Evolutionary conservation across 441 rosid species (phyloP), one percentile per base, ranked within the genome.

Genomic region (Populus hybrid): DNA sequence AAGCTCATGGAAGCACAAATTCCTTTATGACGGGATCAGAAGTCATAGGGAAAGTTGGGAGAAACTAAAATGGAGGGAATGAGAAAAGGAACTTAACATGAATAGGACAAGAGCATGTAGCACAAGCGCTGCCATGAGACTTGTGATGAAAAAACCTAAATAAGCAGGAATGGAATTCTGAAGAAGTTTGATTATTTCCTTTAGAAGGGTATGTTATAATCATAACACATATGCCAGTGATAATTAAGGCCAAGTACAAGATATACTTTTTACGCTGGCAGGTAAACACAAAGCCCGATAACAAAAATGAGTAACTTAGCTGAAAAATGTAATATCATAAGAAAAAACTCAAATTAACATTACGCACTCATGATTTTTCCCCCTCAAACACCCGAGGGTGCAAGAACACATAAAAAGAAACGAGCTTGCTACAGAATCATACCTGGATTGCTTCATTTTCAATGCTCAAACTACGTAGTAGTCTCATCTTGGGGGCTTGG

Each of bases 401-500:
- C 12, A 23, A 18, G n/a, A 65, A 35, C 18, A 9, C 7, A 73
- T 50, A 34, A 61, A 50, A 73, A 72, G 30, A 69, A 73, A 67
- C 59, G 59, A 75, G 8, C 36, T 66, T 21, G 28, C 12, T 35
- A 74, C 70, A 76, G 63, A 70, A 30, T 7, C 9, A 68, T 80
- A 91, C 98, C 99, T 90, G 94, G 94, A 91, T 91, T 28, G 85
- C 84, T 72, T 95, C 91, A 79, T 83, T 89, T 79, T 86, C 83
- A 32, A 93, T 87, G 84, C 79, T 82, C 89, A 95, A 85, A 87
- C 92, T 92, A 18, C 98, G 90, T 34, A 95, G 84, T 59, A 91
- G 88, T 75, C 97, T 91, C 36, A 91, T 87, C 84, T 80, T 92
- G 14, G 99, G 85, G 77, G 99, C 85, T 76, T 85, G 80, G 71